phyloP scores from a whole-genome alignment of 1,284 basidiomycete species.

The Apiotrichum brassicae region DNA sequence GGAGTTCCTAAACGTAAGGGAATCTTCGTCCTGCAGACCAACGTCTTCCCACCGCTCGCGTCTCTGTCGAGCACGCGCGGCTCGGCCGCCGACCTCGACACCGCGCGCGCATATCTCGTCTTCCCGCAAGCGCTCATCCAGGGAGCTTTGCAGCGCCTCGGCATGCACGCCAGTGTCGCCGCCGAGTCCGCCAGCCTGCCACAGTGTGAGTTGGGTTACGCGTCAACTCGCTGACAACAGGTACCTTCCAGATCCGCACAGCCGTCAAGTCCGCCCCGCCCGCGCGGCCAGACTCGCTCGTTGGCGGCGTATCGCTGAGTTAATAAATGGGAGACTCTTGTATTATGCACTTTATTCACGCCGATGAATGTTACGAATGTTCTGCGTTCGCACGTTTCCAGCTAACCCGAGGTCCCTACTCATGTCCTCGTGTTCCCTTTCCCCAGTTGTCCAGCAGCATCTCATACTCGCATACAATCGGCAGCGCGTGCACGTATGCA shows the following conservation, averaged over 20 bases:
- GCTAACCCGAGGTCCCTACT: too few species aligned
- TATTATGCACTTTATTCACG: too few species aligned
- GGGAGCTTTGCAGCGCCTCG: slow-evolving; percentile 72
- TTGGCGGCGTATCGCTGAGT: neutral
- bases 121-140: slow-evolving; percentile 74
- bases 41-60: slow-evolving; percentile 74
- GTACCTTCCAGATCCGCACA: slow-evolving; percentile 43
- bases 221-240: slow-evolving; percentile 14
- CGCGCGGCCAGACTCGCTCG: neutral
- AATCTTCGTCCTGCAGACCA: slow-evolving; percentile 88
- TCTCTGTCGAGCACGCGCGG: slow-evolving; percentile 65
- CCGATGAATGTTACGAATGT: too few species aligned
- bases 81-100: slow-evolving; percentile 62
- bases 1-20: slow-evolving; percentile 53
- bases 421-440: too few species aligned
- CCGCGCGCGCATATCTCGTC: slow-evolving; percentile 68
- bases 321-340: too few species aligned
- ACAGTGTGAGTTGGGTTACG: slow-evolving; percentile 59
- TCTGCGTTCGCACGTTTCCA: too few species aligned
- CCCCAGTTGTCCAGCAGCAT: too few species aligned
- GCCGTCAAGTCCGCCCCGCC: slow-evolving; percentile 10
- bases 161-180: slow-evolving; percentile 63
- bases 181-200: slow-evolving; percentile 74
- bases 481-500: neutral
- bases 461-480: slow-evolving; percentile 1